Percentiles rank a stretch among this genome's conserved stretches.
These are phyloP conservation scores for Paxillus ammoniavirescens DNA, from an alignment of 768 basidiomycete genomes.

Conservation along the genomic window DNA sequence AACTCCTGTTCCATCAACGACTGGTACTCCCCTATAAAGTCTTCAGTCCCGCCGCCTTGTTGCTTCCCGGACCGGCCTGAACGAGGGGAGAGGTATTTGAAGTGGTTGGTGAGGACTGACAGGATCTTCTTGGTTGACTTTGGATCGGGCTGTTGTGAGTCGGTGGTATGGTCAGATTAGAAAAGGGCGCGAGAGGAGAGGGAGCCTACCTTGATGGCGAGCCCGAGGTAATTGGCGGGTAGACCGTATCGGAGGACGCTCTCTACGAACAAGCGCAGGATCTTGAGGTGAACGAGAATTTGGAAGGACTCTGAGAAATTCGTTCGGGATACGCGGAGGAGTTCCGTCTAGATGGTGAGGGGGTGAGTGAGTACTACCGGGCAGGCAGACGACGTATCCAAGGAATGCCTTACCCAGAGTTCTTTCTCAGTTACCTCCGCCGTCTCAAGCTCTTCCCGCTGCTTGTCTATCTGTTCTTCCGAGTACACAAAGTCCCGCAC, in stretches of 20 bases:
- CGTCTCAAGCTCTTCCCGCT: slow-evolving; percentile 76
- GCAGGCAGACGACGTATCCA: background rate
- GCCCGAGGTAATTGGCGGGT: slow-evolving; percentile 85
- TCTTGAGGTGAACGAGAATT: slow-evolving; percentile 89
- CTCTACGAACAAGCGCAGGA: slow-evolving; percentile 89
- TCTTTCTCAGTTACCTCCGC: slow-evolving; percentile 90
- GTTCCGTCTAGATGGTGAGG: slow-evolving; percentile 65
- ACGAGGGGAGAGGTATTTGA: slow-evolving; percentile 76
- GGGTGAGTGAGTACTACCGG: background rate
- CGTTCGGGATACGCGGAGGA: slow-evolving; percentile 84
- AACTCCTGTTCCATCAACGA: slow-evolving; percentile 93
- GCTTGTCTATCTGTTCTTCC: slow-evolving; percentile 75
- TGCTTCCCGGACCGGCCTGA: slow-evolving; percentile 47
- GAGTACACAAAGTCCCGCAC: slow-evolving; percentile 93
- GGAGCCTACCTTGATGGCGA: slow-evolving; percentile 69
- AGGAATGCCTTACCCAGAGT: slow-evolving; percentile 74
- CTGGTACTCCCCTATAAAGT: slow-evolving; percentile 89
- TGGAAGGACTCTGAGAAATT: slow-evolving; percentile 98
- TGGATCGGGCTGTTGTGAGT: slow-evolving; percentile 67
- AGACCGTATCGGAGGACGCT: slow-evolving; percentile 94
- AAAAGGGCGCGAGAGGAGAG: background rate
- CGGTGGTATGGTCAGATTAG: background rate
- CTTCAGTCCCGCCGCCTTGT: slow-evolving; percentile 45
- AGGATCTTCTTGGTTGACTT: slow-evolving; percentile 82
- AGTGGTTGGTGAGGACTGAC: slow-evolving; percentile 67